Conservation (phyloP, 2,329 filamentous ascomycete species). For the Herpotrichia juniperi region DNA sequence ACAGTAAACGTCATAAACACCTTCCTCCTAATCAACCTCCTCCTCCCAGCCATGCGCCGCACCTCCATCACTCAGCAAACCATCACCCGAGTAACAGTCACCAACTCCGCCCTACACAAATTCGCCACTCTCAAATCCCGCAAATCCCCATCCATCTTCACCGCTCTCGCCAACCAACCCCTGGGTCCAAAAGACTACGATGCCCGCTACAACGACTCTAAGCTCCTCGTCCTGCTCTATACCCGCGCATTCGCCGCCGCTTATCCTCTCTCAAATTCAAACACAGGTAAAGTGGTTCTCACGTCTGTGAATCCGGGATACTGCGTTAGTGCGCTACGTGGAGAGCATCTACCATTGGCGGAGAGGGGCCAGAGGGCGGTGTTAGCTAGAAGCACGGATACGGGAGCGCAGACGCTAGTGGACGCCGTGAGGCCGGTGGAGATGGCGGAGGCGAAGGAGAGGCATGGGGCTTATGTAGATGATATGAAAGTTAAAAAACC, state of each 20-base stretch:
- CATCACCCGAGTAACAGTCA: not conserved
- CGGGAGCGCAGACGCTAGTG: conserved; percentile 27
- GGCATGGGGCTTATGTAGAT: conserved; percentile 25
- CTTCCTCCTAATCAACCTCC: conserved; percentile 23
- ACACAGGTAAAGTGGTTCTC: conserved; percentile 29
- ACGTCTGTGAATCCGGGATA: conserved; percentile 34
- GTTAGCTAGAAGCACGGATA: conserved; percentile 25
- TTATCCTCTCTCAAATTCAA: conserved; percentile 19
- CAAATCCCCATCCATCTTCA: not conserved
- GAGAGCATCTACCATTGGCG: conserved; percentile 20
- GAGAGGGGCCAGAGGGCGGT: conserved; percentile 2
- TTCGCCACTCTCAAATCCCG: not conserved
- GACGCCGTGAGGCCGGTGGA: conserved; percentile 19
- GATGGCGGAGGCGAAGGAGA: conserved; percentile 11
- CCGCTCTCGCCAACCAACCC: not conserved
- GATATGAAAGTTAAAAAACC: conserved; percentile 24
- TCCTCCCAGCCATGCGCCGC: conserved; percentile 32
- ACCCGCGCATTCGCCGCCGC: conserved; percentile 26
- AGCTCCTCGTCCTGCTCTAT: conserved; percentile 32
- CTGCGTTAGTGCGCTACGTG: conserved; percentile 31
- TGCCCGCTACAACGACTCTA: conserved; percentile 26
- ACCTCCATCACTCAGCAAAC: not conserved
- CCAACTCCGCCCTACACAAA: not conserved
- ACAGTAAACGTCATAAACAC: conserved; percentile 31
- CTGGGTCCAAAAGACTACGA: not conserved